Evolutionary conservation across 2,329 filamentous ascomycete species (phyloP).

Genomic region (Aspergillus niger): DNA sequence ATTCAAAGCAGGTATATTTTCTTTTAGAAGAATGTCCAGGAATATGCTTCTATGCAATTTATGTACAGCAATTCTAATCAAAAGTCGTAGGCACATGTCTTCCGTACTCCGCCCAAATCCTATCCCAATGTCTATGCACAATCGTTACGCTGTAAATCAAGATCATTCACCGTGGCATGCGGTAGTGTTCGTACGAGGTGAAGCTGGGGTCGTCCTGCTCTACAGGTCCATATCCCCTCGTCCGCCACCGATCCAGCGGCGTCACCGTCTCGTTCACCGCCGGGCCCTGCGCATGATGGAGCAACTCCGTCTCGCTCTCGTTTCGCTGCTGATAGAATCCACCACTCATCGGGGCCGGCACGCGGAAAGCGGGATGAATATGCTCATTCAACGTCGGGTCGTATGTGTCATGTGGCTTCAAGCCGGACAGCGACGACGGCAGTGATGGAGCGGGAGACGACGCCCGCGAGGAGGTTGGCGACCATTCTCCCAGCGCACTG

Average conservation of each 20-base stretch:
- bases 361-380: slow-evolving; percentile 42
- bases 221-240: slow-evolving; percentile 41
- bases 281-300: slow-evolving; percentile 40
- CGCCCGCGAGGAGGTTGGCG: slow-evolving; percentile 43
- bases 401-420: slow-evolving; percentile 31
- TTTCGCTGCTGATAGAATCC: slow-evolving; percentile 40
- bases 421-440: slow-evolving; percentile 29
- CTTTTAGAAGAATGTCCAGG: neutral
- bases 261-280: slow-evolving; percentile 23
- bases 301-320: slow-evolving; percentile 43
- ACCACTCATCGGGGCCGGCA: slow-evolving; percentile 24
- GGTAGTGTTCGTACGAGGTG: slow-evolving; percentile 41
- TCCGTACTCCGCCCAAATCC: slow-evolving; percentile 6
- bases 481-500: slow-evolving; percentile 40
- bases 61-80: slow-evolving; percentile 3
- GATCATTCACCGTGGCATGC: slow-evolving; percentile 22
- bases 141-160: slow-evolving; percentile 2
- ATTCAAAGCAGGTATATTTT: too few species aligned
- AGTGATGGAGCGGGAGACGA: slow-evolving; percentile 44
- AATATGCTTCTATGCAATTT: slow-evolving; percentile 1
- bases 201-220: slow-evolving; percentile 36
- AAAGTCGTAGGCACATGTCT: slow-evolving; percentile 9
- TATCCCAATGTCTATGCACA: slow-evolving; percentile 4
- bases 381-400: slow-evolving; percentile 26
- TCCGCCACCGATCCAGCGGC: slow-evolving; percentile 39